Percentiles rank a stretch among this genome's conserved stretches.
Conservation (phyloP, 768 basidiomycete genomes). For the Clitopilus passeckerianus region DNA sequence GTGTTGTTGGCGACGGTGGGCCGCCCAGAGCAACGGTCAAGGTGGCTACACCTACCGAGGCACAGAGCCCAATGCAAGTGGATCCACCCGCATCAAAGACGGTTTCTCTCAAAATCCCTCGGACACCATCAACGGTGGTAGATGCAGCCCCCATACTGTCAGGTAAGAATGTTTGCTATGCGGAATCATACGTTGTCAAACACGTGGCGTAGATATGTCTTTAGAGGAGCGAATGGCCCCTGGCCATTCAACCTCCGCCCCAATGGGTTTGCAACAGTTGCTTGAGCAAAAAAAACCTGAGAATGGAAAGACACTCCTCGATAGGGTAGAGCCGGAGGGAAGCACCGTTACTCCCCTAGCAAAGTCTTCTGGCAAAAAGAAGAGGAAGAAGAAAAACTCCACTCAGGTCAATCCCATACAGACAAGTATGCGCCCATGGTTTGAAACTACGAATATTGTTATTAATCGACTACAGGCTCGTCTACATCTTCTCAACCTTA, state of each 20-base stretch:
- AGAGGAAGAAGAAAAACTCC: background rate
- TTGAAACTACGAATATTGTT: background rate
- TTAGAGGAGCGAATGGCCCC: too few relatives aligned
- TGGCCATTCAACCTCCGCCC: too few relatives aligned
- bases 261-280: too few relatives aligned
- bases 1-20: slow-evolving; percentile 11
- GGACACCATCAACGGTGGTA: background rate
- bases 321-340: background rate
- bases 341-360: background rate
- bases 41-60: background rate
- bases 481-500: background rate
- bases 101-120: background rate
- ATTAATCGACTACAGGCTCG: too few relatives aligned
- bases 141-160: background rate
- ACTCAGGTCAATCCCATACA: background rate
- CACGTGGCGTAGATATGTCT: too few relatives aligned
- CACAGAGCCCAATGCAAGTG: slow-evolving; percentile 1
- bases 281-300: too few relatives aligned
- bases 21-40: slow-evolving; percentile 1
- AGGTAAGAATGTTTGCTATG: background rate
- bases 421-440: background rate
- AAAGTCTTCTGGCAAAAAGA: background rate
- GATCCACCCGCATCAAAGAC: background rate
- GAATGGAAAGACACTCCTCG: too few relatives aligned
- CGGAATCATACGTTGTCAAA: too few relatives aligned